A percentile compares a stretch with the other conserved stretches of the same genome.
Conservation (phyloP, 257 asterid species). For the Solanum clarkiae region DNA sequence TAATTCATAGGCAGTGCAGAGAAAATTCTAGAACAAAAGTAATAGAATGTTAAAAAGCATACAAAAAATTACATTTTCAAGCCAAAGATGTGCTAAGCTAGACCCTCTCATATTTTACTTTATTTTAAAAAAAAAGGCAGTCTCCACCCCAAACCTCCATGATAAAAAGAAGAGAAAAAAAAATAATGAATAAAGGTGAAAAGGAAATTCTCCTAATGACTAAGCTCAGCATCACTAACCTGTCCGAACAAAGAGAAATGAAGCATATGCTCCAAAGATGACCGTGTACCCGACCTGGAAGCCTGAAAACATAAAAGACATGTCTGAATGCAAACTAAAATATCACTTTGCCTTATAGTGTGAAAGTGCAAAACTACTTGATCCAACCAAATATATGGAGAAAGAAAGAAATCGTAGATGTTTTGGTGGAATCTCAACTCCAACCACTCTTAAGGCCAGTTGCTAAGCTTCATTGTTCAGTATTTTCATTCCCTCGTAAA, state of each 20-base stretch:
- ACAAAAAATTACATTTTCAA: neutral
- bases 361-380: neutral
- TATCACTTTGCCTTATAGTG: neutral
- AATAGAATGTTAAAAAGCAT: neutral
- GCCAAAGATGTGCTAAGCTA: neutral
- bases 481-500: neutral
- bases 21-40: neutral
- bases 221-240: constrained; percentile 30
- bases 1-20: neutral
- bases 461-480: neutral
- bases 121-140: neutral
- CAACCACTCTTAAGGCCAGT: neutral
- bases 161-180: neutral
- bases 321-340: neutral
- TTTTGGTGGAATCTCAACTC: neutral
- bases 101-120: neutral
- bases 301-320: constrained; percentile 35
- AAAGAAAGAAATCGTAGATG: neutral
- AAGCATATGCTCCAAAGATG: constrained; percentile 82
- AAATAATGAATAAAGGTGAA: neutral
- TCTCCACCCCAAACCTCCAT: neutral
- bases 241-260: constrained; percentile 83
- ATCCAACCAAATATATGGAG: neutral
- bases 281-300: constrained; percentile 92
- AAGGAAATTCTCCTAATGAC: neutral